phyloP scores from a whole-genome alignment of 495 filamentous ascomycete species.

The Venustampulla echinocandica region DNA sequence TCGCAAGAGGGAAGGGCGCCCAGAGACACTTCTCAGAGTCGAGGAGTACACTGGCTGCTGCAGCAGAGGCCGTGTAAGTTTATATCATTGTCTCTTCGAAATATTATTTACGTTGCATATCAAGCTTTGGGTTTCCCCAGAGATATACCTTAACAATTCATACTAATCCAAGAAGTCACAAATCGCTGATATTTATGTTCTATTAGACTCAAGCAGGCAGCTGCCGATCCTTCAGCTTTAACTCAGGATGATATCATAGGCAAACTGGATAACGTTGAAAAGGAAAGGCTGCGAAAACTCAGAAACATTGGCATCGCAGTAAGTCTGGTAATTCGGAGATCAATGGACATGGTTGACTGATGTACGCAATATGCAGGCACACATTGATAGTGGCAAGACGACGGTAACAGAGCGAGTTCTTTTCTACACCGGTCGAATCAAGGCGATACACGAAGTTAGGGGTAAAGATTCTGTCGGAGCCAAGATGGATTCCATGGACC shows the following conservation, averaged over 20 bases:
- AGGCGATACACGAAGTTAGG: conserved; percentile 94
- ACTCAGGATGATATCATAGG: conserved; percentile 38
- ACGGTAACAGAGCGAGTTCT: conserved; percentile 95
- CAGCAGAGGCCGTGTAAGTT: conserved; percentile 38
- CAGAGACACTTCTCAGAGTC: conserved; percentile 24
- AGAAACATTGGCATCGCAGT: conserved; percentile 95
- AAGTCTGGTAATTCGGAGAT: too few species aligned
- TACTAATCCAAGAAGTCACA: background rate
- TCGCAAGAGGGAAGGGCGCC: conserved; percentile 20
- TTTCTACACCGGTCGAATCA: conserved; percentile 96
- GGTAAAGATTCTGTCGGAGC: conserved; percentile 93
- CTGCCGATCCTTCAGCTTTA: conserved; percentile 47
- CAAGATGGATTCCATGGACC: conserved; percentile 99
- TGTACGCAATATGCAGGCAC: conserved; percentile 41
- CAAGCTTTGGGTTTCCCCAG: too few species aligned
- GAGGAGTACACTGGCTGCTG: conserved; percentile 27
- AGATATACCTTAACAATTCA: too few species aligned
- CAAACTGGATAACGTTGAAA: conserved; percentile 68
- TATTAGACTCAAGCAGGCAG: conserved; percentile 49
- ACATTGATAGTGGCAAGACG: conserved; percentile 98
- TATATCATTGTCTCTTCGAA: too few species aligned
- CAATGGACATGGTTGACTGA: background rate
- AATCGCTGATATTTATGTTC: background rate
- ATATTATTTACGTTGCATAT: too few species aligned
- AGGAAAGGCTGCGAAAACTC: conserved; percentile 63